Evolutionary conservation across 192 early-diverging fungal genomes (phyloP).

Genomic region (Borealophlyctis nickersoniae): DNA sequence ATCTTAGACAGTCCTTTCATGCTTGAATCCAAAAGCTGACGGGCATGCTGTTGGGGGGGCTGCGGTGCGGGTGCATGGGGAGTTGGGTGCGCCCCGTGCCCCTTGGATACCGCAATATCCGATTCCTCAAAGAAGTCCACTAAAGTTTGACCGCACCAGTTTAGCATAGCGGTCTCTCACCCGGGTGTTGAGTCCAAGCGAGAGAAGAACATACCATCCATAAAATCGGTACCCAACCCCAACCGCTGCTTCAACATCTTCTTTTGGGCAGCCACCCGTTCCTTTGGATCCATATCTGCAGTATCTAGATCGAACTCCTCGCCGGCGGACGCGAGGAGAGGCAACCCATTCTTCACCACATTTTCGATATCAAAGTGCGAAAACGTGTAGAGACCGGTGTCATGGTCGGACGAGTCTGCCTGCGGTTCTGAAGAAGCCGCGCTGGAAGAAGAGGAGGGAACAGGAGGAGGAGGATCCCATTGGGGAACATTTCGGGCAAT

Average conservation of each 20-base stretch:
- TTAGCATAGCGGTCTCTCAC: too few species aligned
- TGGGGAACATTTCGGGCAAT: conserved; percentile 86
- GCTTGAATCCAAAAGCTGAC: too few species aligned
- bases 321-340: conserved; percentile 82
- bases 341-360: conserved; percentile 73
- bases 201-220: conserved; percentile 60
- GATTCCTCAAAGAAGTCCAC: conserved; percentile 83
- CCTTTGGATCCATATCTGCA: conserved; percentile 71
- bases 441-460: conserved; percentile 5
- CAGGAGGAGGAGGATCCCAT: conserved; percentile 55
- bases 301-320: conserved; percentile 84
- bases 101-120: conserved; percentile 47
- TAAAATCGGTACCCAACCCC: conserved; percentile 83
- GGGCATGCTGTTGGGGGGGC: background rate
- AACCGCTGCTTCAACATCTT: conserved; percentile 79
- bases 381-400: conserved; percentile 68
- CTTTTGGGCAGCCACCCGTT: conserved; percentile 77
- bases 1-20: too few species aligned
- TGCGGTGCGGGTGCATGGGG: conserved; percentile 1
- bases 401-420: background rate
- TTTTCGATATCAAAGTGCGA: conserved; percentile 76
- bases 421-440: background rate
- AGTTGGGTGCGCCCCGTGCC: too few species aligned
- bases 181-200: too few species aligned
- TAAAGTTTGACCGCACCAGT: conserved; percentile 29